phyloP scores from a whole-genome alignment of 2,329 filamentous ascomycete genomes.

The Aspergillus sp. region DNA sequence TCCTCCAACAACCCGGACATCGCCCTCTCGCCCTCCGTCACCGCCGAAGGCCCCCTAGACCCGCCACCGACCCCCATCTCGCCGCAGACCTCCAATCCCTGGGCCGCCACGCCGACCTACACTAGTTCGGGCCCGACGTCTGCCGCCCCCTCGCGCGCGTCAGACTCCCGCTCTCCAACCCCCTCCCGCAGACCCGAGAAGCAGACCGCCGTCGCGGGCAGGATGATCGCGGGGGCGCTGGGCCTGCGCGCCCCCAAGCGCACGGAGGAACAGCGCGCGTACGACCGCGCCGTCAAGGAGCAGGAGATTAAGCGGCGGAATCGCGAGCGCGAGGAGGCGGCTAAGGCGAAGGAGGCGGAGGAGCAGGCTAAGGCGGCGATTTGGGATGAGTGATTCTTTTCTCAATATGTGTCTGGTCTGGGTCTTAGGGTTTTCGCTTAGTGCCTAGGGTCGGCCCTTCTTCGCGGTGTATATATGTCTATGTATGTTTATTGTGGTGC shows the following conservation, averaged over 20 bases:
- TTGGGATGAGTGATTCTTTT: slow-evolving; percentile 64
- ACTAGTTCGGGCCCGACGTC: slow-evolving; percentile 11
- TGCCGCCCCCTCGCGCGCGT: slow-evolving; percentile 12
- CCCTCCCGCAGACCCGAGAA: slow-evolving; percentile 68
- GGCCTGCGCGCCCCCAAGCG: slow-evolving; percentile 76
- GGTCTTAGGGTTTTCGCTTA: neutral
- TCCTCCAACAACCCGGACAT: slow-evolving; percentile 8
- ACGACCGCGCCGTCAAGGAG: slow-evolving; percentile 76
- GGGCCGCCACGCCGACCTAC: slow-evolving; percentile 16
- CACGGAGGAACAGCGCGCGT: slow-evolving; percentile 85
- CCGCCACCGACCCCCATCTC: slow-evolving; percentile 68
- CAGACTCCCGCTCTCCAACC: slow-evolving; percentile 10
- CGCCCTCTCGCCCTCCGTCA: slow-evolving; percentile 24
- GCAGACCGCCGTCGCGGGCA: slow-evolving; percentile 83
- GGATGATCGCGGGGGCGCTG: slow-evolving; percentile 85
- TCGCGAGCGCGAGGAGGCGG: slow-evolving; percentile 66
- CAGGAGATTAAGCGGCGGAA: slow-evolving; percentile 78
- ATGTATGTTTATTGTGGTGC: slow-evolving; percentile 7
- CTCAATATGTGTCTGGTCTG: neutral
- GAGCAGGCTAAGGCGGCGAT: slow-evolving; percentile 78
- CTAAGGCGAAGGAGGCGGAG: slow-evolving; percentile 59
- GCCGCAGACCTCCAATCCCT: slow-evolving; percentile 38
- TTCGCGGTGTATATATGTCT: neutral
- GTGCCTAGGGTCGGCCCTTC: neutral
- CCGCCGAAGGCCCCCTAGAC: slow-evolving; percentile 40